These are phyloP conservation scores for Kwoniella pini DNA, from an alignment of 768 basidiomycete genomes.

Conservation along the genomic window DNA sequence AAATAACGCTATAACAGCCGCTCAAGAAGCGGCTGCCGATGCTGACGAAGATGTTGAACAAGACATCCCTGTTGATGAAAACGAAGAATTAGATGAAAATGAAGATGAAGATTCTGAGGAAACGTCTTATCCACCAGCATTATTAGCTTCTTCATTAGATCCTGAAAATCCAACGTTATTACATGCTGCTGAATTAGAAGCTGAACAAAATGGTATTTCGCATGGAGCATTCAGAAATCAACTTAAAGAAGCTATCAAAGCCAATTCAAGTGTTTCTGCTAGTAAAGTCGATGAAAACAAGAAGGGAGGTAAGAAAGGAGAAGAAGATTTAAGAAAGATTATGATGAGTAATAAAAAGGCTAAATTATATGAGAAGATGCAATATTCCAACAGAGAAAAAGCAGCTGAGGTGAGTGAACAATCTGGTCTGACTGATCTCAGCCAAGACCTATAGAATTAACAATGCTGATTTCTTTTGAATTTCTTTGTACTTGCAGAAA, in stretches of 20 bases:
- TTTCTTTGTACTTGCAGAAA: slow-evolving; percentile 58
- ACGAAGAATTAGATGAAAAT: slow-evolving; percentile 51
- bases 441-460: too few species aligned
- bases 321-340: slow-evolving; percentile 94
- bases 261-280: slow-evolving; percentile 37
- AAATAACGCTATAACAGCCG: slow-evolving; percentile 59
- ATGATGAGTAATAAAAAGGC: slow-evolving; percentile 94
- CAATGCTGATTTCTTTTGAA: slow-evolving; percentile 23
- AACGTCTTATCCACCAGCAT: slow-evolving; percentile 50
- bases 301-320: slow-evolving; percentile 55
- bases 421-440: too few species aligned
- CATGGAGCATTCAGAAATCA: slow-evolving; percentile 75
- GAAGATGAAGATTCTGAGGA: slow-evolving; percentile 44
- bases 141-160: slow-evolving; percentile 55
- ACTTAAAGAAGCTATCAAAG: slow-evolving; percentile 61
- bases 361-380: slow-evolving; percentile 91
- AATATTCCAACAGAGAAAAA: slow-evolving; percentile 76
- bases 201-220: slow-evolving; percentile 83
- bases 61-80: slow-evolving; percentile 47
- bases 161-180: slow-evolving; percentile 68
- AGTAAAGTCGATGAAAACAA: slow-evolving; percentile 51
- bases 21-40: slow-evolving; percentile 54
- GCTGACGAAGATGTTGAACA: slow-evolving; percentile 44
- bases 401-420: slow-evolving; percentile 68
- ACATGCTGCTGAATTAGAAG: slow-evolving; percentile 85